Percentiles rank a stretch among this genome's conserved stretches.
Evolutionary conservation across 192 early-diverging fungal species (phyloP).

Genomic region (Coemansia sp.): DNA sequence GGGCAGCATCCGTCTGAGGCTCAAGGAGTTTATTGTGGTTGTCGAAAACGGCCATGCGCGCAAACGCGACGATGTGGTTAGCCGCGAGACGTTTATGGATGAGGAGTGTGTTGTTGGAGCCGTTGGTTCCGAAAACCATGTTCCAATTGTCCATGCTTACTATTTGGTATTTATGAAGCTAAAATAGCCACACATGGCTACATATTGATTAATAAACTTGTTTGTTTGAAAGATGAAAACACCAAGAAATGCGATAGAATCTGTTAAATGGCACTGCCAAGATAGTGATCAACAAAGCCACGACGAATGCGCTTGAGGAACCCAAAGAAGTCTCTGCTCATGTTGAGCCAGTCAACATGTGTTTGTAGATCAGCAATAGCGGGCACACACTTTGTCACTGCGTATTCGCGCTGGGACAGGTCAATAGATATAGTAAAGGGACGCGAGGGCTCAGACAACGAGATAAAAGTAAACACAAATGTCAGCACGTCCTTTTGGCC

Average conservation of each 20-base stretch:
- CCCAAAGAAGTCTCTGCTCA: constrained; percentile 64
- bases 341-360: constrained; percentile 59
- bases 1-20: constrained; percentile 38
- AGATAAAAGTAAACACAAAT: constrained; percentile 69
- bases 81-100: constrained; percentile 39
- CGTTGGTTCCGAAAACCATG: constrained; percentile 10
- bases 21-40: constrained; percentile 57
- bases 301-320: constrained; percentile 68
- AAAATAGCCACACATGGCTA: constrained; percentile 8
- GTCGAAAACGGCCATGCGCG: constrained; percentile 51
- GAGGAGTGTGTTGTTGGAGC: constrained; percentile 40
- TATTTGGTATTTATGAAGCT: constrained; percentile 57
- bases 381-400: constrained; percentile 59
- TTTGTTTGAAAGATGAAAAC: constrained; percentile 4
- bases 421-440: constrained; percentile 62
- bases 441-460: constrained; percentile 53
- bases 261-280: constrained; percentile 14
- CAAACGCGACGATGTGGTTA: constrained; percentile 47
- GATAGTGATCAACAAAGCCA: constrained; percentile 56
- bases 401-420: constrained; percentile 59
- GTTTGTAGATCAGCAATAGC: constrained; percentile 44
- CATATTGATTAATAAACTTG: background rate
- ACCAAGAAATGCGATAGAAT: background rate
- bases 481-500: constrained; percentile 56
- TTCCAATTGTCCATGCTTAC: constrained; percentile 57